Evolutionary conservation across 1,284 basidiomycete genomes (phyloP), one percentile per base, ranked within the genome.

Genomic region (Microbotryum silenes-acaulis): DNA sequence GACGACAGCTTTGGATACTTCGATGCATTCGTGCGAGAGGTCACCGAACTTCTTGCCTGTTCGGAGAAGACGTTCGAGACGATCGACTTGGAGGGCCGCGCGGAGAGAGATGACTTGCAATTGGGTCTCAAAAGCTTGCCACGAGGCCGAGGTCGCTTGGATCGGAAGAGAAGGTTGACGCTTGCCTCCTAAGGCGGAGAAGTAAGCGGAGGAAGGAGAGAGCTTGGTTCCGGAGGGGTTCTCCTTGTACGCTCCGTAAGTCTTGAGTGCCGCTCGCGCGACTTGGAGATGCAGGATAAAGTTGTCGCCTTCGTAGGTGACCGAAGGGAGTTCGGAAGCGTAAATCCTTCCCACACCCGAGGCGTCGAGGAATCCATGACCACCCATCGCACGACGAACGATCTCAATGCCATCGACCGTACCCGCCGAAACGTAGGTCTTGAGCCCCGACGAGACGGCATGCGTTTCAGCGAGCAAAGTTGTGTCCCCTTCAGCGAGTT

Each of bases 251-350:
- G 63, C 64, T 9, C 72, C 74, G 70, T 80, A 80, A 0, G 83
- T 78, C 69, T 87, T 88, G 21, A 86, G 73, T 1, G 85, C 85
- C 0, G 84, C 82, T 29, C 85, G 81, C 29, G 85, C 82, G 46
- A 87, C 85, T 74, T 89, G 87, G 53, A 82, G 79, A 66, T 86
- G 83, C 2, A 88, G 78, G 9, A 88, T 83, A 67, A 81, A 88
- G 72, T 88, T 88, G 70, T 89, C 87, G 21, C 86, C 86, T 76
- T 88, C 86, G 68, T 82, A 87, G 80, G 86, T 88, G 12, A 63
- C 62, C 3, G 62, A 59, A 14, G 86, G 86, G 6, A 87, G 74
- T 66, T 82, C 82, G 67, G 84, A 81, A 2, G 83, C 84, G 66
- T 86, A 87, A 6, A 85, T 65, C 33, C 78, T 75, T 2, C 85